phyloP scores from a whole-genome alignment of 1,139 yeast species.

The Geotrichum histeridarum region DNA sequence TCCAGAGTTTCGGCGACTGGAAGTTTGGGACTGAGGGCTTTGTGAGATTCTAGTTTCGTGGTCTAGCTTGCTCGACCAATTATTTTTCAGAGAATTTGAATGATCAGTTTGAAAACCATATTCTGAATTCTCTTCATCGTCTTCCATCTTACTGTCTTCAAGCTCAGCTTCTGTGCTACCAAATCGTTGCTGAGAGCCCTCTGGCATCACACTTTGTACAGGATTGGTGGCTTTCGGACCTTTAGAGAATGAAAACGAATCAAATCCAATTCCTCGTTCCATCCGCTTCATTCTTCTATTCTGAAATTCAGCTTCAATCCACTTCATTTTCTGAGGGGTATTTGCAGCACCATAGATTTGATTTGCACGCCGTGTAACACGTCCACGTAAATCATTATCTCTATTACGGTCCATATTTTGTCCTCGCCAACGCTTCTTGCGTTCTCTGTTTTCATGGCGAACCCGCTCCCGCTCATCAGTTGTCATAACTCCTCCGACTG shows the following conservation, averaged over 20 bases:
- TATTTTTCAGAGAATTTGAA: neutral
- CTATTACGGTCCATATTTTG: slow-evolving; percentile 75
- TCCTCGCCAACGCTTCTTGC: slow-evolving; percentile 90
- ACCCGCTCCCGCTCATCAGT: slow-evolving; percentile 52
- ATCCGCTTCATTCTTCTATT: slow-evolving; percentile 59
- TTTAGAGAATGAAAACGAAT: slow-evolving; percentile 5
- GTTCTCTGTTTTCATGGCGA: slow-evolving; percentile 67
- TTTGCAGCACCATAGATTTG: slow-evolving; percentile 59
- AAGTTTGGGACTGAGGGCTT: neutral
- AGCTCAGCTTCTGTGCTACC: slow-evolving; percentile 11
- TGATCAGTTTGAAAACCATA: neutral
- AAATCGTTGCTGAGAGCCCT: slow-evolving; percentile 18
- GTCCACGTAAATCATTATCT: slow-evolving; percentile 76
- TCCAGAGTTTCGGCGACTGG: slow-evolving; percentile 1
- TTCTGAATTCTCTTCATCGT: slow-evolving; percentile 1
- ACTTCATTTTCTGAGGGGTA: slow-evolving; percentile 53
- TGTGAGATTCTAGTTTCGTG: neutral
- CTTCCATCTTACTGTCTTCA: neutral
- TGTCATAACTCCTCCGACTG: slow-evolving; percentile 22
- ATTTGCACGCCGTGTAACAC: slow-evolving; percentile 70
- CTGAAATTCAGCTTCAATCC: slow-evolving; percentile 74
- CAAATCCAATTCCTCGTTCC: slow-evolving; percentile 26
- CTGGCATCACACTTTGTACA: slow-evolving; percentile 19
- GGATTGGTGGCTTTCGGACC: slow-evolving; percentile 7
- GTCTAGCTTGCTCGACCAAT: neutral